Base-by-base conservation (phyloP, 23 red algal species). In the Pyropia haitanensis region DNA sequence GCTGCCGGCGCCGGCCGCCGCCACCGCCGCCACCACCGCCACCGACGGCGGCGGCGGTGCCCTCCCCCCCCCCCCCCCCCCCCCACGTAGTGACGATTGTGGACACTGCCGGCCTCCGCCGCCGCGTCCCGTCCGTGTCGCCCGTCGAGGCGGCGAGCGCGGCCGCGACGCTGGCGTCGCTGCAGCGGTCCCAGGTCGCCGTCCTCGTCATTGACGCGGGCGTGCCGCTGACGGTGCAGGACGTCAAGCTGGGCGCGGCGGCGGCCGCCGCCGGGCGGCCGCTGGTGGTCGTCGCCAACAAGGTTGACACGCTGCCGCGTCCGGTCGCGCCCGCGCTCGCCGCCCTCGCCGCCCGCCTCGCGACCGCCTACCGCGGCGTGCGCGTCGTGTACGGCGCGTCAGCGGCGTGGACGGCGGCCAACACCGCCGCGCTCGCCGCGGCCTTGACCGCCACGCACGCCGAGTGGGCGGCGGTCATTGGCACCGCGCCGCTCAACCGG, bases 101-200 rank as follows among this genome's bases (percentile, higher is more conserved):
- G 10, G 90, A 95, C 61, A 95, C 90, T 27, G 81, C 90, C 64
- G 90, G 90, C 8, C 62, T 95, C 46, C 90, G 90, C 6, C 66
- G 66, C 7, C 32, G 72, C 17, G 75, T 80, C 27, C 39, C 30
- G 10, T 27, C 53, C 34, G 61, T 76, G 18, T 27, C 32, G 23
- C 59, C 66, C 2, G 64, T 93, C 7, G 88, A 93, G 53, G 29
- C 58, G 68, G 53, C 71, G 14, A 84, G 64, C 21, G 81, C 80
- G 51, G 54, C 60, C 16, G 49, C 77, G 10, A 69, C 78, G 14
- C 46, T 93, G 51, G 48, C 55, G 28, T 73, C 78, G 1, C 58
- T 95, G 10, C 53, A 76, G 24, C 56, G 33, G 27, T 88, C 81
- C 13, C 72, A 95, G 80, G 90, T 95, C 27, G 75, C 75, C 14